Conservation (phyloP, 1,284 basidiomycete species). For the Malassezia dermatis region DNA sequence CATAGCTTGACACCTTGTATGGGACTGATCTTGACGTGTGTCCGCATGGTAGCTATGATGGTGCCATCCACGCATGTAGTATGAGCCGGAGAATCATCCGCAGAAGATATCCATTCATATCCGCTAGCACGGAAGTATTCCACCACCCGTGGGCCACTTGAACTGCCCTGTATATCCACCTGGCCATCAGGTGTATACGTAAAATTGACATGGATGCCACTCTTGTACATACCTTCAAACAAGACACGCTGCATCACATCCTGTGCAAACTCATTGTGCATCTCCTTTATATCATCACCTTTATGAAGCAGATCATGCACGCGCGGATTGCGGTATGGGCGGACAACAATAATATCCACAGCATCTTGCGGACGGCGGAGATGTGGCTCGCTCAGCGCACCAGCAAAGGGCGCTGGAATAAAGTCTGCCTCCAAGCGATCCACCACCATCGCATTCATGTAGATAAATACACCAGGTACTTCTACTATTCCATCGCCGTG, state of each 20-base stretch:
- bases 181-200: constrained; percentile 14
- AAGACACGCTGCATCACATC: constrained; percentile 20
- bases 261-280: constrained; percentile 16
- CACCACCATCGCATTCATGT: constrained; percentile 68
- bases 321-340: constrained; percentile 55
- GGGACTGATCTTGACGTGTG: background rate
- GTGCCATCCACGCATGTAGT: constrained; percentile 18
- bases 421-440: constrained; percentile 73
- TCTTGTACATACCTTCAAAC: constrained; percentile 32
- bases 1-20: background rate
- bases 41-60: background rate
- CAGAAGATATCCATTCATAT: constrained; percentile 60
- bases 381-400: background rate
- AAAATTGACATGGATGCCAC: constrained; percentile 28
- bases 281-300: background rate
- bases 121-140: constrained; percentile 70
- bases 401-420: constrained; percentile 59
- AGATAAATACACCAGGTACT: constrained; percentile 61
- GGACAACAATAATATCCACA: constrained; percentile 71
- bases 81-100: constrained; percentile 4
- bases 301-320: background rate
- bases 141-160: constrained; percentile 56
- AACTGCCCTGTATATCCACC: constrained; percentile 44
- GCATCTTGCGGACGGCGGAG: constrained; percentile 43
- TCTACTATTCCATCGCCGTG: background rate